Evolutionary conservation across 345 rosid genomes (phyloP), one percentile per base, ranked within the genome.

Genomic region (Ceriops zippeliana): DNA sequence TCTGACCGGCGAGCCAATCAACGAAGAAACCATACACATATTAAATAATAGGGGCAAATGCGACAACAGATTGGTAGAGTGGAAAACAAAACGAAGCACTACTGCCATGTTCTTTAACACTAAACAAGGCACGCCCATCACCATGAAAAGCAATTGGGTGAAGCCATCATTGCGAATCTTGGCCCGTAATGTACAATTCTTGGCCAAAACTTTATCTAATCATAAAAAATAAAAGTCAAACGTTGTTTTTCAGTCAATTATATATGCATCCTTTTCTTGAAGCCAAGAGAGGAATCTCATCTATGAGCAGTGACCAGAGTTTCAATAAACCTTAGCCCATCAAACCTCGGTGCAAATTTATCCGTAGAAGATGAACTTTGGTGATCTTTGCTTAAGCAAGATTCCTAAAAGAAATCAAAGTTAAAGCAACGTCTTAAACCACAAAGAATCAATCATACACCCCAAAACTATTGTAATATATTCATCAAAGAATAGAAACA

Each of bases 241-340:
- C 63, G 57, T 71, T 57, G 62, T 57, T 64, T 28, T 38, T 2
- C 17, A 42, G 49, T 42, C 17, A 42, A 11, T 42, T 42, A 13
- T 42, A 15, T 13, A 34, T 34, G 6, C 7, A 34, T 34, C 26
- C 26, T 24, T 24, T 24, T 38, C 49, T 3, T 13, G 15, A 9
- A 10, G 16, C 4, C 19, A 15, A 0, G 1, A 7, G 59, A 11
- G 17, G 30, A 56, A 21, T 59, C 34, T 71, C 57, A 76, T 67
- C 75, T 71, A 30, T 76, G 79, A 62, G 72, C 79, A 42, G 79
- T 76, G n/a, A 76, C 68, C 64, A 76, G 68, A 24, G 79, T 76
- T 47, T 76, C 79, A 67, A 76, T 76, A 24, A 76, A 76, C 75
- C 72, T 76, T 19, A 76, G 22, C 66, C 79, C 79, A 56, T 76